Evolutionary conservation across 139 green algal species (phyloP).

Genomic region (Chlamydomonas sphaeroides): DNA sequence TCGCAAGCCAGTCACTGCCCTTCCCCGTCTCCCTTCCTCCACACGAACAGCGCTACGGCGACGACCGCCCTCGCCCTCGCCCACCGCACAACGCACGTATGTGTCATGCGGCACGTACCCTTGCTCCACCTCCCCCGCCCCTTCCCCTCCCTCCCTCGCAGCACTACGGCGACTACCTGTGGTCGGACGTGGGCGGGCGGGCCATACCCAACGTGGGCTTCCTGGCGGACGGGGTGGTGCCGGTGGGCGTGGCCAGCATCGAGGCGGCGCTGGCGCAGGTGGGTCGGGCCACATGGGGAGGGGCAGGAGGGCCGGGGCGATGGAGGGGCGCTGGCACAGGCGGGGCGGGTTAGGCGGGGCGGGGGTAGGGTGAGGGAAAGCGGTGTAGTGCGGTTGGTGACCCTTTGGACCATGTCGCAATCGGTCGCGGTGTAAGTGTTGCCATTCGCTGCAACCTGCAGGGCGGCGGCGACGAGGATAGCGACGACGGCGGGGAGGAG

Average conservation of each 20-base stretch:
- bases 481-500: not conserved
- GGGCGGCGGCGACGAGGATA: not conserved
- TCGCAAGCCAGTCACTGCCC: too few species aligned
- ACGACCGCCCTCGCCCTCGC: too few species aligned
- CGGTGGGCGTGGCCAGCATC: slow-evolving; percentile 21
- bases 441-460: not conserved
- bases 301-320: not conserved
- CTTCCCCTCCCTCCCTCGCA: not conserved
- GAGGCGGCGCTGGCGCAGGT: slow-evolving; percentile 26
- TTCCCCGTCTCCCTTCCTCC: not conserved
- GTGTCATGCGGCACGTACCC: too few species aligned
- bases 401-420: too few species aligned
- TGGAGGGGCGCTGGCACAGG: too few species aligned
- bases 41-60: too few species aligned
- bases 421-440: too few species aligned
- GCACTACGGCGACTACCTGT: slow-evolving; percentile 66
- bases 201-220: slow-evolving; percentile 66
- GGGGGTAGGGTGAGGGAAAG: too few species aligned
- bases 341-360: too few species aligned
- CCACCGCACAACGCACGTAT: too few species aligned
- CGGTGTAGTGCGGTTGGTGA: too few species aligned
- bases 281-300: not conserved
- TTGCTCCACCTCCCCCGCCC: not conserved
- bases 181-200: slow-evolving; percentile 28
- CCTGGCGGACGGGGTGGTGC: slow-evolving; percentile 47